A percentile compares a stretch with the other conserved stretches of the same genome.
Conservation (phyloP, 768 basidiomycete species). For the Nidularia pulvinata region DNA sequence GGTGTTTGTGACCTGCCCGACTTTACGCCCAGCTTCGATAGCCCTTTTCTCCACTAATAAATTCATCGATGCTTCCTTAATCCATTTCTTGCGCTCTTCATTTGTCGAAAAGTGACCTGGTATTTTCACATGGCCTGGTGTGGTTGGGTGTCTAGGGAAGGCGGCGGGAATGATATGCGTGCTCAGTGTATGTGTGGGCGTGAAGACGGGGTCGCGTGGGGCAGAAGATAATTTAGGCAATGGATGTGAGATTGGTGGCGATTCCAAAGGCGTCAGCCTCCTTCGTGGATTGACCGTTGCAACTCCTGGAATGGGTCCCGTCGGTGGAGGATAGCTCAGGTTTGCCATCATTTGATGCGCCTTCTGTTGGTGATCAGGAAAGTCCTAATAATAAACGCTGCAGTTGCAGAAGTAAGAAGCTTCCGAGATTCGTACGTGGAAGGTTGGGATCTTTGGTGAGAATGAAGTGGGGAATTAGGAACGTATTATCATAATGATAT, state of each 20-base stretch:
- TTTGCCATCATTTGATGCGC: too few species aligned
- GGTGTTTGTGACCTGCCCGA: slow-evolving; percentile 4
- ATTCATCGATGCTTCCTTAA: slow-evolving; percentile 5
- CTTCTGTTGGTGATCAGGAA: too few species aligned
- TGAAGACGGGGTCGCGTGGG: neutral
- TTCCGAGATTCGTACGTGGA: too few species aligned
- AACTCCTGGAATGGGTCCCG: too few species aligned
- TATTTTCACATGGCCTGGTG: slow-evolving; percentile 11
- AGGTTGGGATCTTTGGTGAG: too few species aligned
- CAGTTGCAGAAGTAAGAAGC: too few species aligned
- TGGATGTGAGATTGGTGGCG: neutral
- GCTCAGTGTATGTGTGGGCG: neutral
- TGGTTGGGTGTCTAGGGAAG: slow-evolving; percentile 12
- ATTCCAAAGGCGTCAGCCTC: neutral
- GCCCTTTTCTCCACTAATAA: slow-evolving; percentile 11
- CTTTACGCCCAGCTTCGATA: slow-evolving; percentile 8
- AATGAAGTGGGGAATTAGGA: too few species aligned
- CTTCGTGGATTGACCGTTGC: neutral
- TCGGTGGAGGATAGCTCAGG: too few species aligned
- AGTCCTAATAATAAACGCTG: too few species aligned
- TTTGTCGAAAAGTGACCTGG: slow-evolving; percentile 11
- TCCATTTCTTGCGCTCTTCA: slow-evolving; percentile 15
- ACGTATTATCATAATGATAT: too few species aligned
- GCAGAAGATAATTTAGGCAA: neutral
- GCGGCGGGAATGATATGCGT: slow-evolving; percentile 18